phyloP scores from a whole-genome alignment of 169 alveolate genomes.

The Cryptosporidium ryanae region DNA sequence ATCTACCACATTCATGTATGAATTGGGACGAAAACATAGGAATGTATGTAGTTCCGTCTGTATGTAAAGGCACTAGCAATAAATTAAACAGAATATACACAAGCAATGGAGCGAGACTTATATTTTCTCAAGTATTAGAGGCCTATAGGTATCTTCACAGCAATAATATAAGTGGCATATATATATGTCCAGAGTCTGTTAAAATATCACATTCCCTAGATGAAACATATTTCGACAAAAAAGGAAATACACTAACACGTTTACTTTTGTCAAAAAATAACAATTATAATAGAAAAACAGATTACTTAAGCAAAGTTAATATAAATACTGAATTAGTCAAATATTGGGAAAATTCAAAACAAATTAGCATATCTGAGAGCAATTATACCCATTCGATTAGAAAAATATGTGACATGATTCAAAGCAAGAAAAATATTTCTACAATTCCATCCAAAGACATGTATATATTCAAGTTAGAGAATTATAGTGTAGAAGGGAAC shows the following conservation, averaged over 20 bases:
- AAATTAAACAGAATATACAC: slow-evolving; percentile 34
- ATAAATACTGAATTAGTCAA: slow-evolving; percentile 21
- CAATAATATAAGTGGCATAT: slow-evolving; percentile 32
- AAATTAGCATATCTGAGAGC: slow-evolving; percentile 2
- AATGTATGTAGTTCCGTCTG: slow-evolving; percentile 36
- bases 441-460: not conserved
- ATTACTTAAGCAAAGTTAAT: not conserved
- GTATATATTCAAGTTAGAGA: slow-evolving; percentile 8
- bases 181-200: slow-evolving; percentile 56
- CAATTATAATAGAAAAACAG: not conserved
- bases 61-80: not conserved
- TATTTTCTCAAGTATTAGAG: slow-evolving; percentile 36
- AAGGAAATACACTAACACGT: slow-evolving; percentile 15
- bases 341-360: slow-evolving; percentile 17
- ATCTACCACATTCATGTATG: slow-evolving; percentile 58
- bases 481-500: not conserved
- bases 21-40: slow-evolving; percentile 24
- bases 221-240: slow-evolving; percentile 48
- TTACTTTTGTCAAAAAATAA: not conserved
- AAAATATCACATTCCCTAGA: slow-evolving; percentile 61
- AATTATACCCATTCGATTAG: not conserved
- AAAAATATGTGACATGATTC: slow-evolving; percentile 20
- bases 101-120: slow-evolving; percentile 29
- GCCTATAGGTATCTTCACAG: slow-evolving; percentile 25
- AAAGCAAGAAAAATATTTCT: slow-evolving; percentile 5